Base-by-base conservation (phyloP, 306 rosid species). In the Trifolium pratense region DNA sequence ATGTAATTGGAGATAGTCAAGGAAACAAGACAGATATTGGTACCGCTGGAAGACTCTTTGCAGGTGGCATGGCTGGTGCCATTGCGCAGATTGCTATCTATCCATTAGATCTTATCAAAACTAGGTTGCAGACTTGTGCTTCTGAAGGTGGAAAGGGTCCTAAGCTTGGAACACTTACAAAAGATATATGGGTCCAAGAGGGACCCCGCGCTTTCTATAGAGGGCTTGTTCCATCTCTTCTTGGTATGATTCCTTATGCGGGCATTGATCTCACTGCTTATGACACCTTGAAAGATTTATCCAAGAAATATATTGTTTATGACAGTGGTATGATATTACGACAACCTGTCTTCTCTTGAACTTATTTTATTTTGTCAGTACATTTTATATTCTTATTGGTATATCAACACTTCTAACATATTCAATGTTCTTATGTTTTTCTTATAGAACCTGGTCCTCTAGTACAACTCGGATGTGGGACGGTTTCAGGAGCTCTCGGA, bases 251-350 rank as follows among this genome's bases (percentile, higher is more conserved):
- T 79, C 88, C 88, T 56, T 85, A 85, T 68, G 84, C 88, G 6
- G 88, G 88, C 82, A 85, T 85, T 71, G 88, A 85, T 85, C 88
- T 85, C 78, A 82, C 88, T 40, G 82, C 82, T 4, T 85, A 85
- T 68, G 88, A 85, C 57, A 85, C 88, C 73, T 68, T 85, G 80
- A 85, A 82, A 79, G 88, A 85, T 23, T 5, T 73, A 18, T 85
- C 88, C 11, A 81, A 68, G 70, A 85, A 57, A 85, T 85, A 85
- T 63, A 62, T 85, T 73, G 83, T 85, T 62, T 17, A 40, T 31
- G 88, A 85, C 66, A 64, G 73, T 8, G 88, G 88, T 85, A 85
- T 57, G 81, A 79, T 52, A 75, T 78, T 65, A 18, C 66, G 53
- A 37, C 61, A 34, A 16, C 73, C 73, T 37, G 13, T 55, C 63